Evolutionary conservation across 306 rosid genomes (phyloP), one percentile per base, ranked within the genome.

Genomic region (Fagus sylvatica): DNA sequence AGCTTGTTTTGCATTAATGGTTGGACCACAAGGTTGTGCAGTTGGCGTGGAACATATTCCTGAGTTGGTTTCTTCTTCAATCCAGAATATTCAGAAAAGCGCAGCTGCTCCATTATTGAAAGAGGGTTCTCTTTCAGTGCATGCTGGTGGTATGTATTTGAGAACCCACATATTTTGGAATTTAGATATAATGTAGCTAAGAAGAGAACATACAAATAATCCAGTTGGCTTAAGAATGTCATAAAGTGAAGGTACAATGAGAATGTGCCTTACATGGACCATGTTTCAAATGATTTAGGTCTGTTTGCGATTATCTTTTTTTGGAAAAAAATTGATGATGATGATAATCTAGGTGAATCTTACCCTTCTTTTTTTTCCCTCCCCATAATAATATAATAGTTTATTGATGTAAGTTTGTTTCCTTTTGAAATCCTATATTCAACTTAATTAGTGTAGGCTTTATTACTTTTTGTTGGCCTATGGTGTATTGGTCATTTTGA

Each of bases 31-130:
- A 83, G 99, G 98, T 64, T 87, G 78, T 33, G 86, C 90, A 37
- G 85, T 93, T 69, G 98, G 99, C 0, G 96, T 96, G 73, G 99
- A 96, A 49, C 98, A 96, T 78, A 96, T 96, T 89, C 94, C 98
- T 42, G 98, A 96, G 79, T 81, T 96, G 88, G 91, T 80, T 54
- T 87, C 91, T 79, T 93, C 85, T 69, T 93, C 99, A 56, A 83
- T 83, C 34, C 56, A 80, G 79, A 96, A 93, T 82, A 91, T 96
- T 64, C 72, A 87, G 46, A 91, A 90, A 76, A 90, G 96, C 85
- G 92, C 92, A 3, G 96, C 94, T 3, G 94, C 94, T 71, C 76
- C 89, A 36, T 76, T 81, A 2, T 75, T 93, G 87, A 90, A 87
- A 78, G 92, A 93, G 28, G 98, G 96, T 13, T 90, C 98, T 65